These are phyloP conservation scores for Solanum chiquidenum DNA, from an alignment of 257 asterid species.

Conservation along the genomic window DNA sequence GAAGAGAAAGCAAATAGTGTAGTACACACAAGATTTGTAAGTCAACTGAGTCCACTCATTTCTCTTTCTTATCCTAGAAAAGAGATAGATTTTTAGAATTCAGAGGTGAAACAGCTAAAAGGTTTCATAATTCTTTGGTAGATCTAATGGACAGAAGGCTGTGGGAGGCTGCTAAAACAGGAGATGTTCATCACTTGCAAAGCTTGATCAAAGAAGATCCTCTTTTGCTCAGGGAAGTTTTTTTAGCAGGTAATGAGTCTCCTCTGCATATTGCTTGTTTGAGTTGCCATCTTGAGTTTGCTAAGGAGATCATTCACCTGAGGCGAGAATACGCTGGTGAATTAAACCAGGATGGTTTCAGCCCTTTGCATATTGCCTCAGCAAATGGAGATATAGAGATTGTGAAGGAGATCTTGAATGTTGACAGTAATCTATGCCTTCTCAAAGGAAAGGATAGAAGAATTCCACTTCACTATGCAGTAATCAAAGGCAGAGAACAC, in stretches of 20 bases:
- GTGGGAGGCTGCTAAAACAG: background rate
- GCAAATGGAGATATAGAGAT: slow-evolving; percentile 21
- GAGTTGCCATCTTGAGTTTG: background rate
- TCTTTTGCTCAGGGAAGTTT: background rate
- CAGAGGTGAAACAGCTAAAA: background rate
- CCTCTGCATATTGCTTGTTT: background rate
- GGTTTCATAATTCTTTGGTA: background rate
- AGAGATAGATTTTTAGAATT: background rate
- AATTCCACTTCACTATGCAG: slow-evolving; percentile 33
- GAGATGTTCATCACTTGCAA: background rate
- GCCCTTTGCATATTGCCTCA: slow-evolving; percentile 25
- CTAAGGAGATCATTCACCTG: background rate
- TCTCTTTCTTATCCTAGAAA: background rate
- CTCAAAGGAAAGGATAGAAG: slow-evolving; percentile 23
- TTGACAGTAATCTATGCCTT: slow-evolving; percentile 17
- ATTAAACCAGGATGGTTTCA: slow-evolving; percentile 16
- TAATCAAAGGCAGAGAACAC: slow-evolving; percentile 11
- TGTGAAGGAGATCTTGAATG: slow-evolving; percentile 16
- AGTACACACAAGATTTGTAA: background rate
- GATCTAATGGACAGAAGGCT: background rate
- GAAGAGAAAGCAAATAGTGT: background rate
- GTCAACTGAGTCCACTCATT: background rate
- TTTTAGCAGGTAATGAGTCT: background rate
- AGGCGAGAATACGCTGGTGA: background rate
- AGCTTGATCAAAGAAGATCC: background rate